Evolutionary conservation across 306 rosid genomes (phyloP), one percentile per base, ranked within the genome.

Genomic region (Malus sylvestris): DNA sequence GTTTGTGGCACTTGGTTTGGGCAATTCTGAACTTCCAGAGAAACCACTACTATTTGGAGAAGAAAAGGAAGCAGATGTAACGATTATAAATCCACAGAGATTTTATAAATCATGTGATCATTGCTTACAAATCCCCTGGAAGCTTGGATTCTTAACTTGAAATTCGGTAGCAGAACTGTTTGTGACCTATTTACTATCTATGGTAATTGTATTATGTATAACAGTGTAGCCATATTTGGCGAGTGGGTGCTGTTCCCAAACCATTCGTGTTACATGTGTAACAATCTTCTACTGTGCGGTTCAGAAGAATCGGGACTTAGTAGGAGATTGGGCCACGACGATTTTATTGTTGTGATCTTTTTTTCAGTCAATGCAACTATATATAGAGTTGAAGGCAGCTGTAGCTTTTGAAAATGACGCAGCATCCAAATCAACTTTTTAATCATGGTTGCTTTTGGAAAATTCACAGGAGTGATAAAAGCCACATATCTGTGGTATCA

Each of bases 1-100:
- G 96, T 52, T 33, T 92, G 13, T 33, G 91, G 82, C 91, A 88
- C 76, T 75, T 90, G 88, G 81, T 90, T 38, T 85, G 89, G 90
- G 90, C 88, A 52, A 84, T 92, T 30, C 25, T 92, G 78, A 82
- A 84, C 83, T 92, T 80, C 85, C 96, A 89, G 84, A 85, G 85
- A 75, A 86, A 84, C 85, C 55, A 80, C 60, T 68, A 42, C 45
- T 88, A 90, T 75, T 59, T 86, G 83, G 96, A 88, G 91, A 86
- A 88, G 93, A 88, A 76, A 76, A 82, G 22, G 85, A 87, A 75
- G 75, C 84, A 77, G 53, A 67, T 32, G 45, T 87, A 71, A 63
- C 27, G 45, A 38, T 33, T 42, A 35, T 12, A 22, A 15, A 3
- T 67, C 67, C 23, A 4, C 16, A 3, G 38, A 14, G 18, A 22